Evolutionary conservation across 495 filamentous ascomycete species (phyloP).

Genomic region (Hypoxylon perforatum): DNA sequence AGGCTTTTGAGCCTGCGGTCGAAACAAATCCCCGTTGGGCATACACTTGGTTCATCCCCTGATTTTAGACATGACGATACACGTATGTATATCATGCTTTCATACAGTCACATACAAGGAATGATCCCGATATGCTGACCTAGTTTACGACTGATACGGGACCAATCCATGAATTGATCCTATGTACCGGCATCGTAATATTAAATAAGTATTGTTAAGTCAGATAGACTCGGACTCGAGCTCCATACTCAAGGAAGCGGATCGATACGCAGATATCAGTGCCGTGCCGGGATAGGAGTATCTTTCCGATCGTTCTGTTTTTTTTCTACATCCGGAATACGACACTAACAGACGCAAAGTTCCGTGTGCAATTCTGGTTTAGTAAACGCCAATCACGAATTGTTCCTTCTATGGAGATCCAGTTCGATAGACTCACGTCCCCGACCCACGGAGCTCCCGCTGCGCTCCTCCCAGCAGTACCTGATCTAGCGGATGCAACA

Average conservation of each 20-base stretch:
- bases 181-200: too few relatives aligned
- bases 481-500: neutral
- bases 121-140: neutral
- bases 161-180: too few relatives aligned
- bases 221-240: conserved; percentile 17
- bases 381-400: too few relatives aligned
- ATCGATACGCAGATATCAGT: conserved; percentile 11
- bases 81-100: neutral
- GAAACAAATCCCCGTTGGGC: neutral
- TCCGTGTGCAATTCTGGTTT: neutral
- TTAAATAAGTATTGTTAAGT: neutral
- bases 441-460: neutral
- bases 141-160: too few relatives aligned
- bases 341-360: neutral
- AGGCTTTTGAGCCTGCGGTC: neutral
- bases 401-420: too few relatives aligned
- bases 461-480: conserved; percentile 2
- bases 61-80: neutral
- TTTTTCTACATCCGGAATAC: too few relatives aligned
- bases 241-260: conserved; percentile 7
- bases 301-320: too few relatives aligned
- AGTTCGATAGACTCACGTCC: conserved; percentile 10
- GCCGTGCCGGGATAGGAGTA: too few relatives aligned
- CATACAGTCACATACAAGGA: neutral
- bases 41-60: neutral